Evolutionary conservation across 2,329 filamentous ascomycete species (phyloP), one percentile per base, ranked within the genome.

Genomic region (Penicillium sp.): DNA sequence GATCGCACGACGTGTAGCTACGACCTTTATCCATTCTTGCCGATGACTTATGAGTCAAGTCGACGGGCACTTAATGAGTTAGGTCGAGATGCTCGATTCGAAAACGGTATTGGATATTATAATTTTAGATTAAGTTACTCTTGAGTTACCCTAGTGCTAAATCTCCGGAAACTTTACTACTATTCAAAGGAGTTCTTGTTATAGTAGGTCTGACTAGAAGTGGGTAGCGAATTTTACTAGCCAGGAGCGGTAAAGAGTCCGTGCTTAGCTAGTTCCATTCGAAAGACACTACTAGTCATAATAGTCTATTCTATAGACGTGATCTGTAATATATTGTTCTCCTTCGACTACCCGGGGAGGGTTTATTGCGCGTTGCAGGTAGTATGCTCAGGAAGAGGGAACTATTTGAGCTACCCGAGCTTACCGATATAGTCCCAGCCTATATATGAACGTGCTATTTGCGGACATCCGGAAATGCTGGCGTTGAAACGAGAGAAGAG

Each of bases 381-480:
- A 70, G 65, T 39, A 72, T 71, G 58, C 66, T 71, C 38, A 68
- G 62, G 49, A 72, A 71, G 41, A 65, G 63, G 47, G 68, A 72
- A 61, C 14, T 15, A 41, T 50, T 11, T 53, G 52, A 66, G 8
- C 65, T 58, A 10, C 69, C 64, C 17, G 56, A 66, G 20, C 63
- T 69, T 66, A 69, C 63, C 15, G 50, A 71, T 37, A 22, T 37
- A 20, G 20, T 2, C 1, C 20, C 20, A 20, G 20, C 20, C 20
- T 20, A 11, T 53, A 69, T 28, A 64, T 28, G 63, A 57, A 39
- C 42, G 49, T 54, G 47, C 65, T 57, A 68, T 71, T 60, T 61
- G 51, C 53, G 43, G 55, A 63, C 3, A 67, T 38, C 65, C 62
- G 7, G 54, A 56, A 55, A 61, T 72, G n/a, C 41, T 70, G 15